Percentiles rank a stretch among this genome's conserved stretches.
These are phyloP conservation scores for Helenozyma rhizophorensis DNA, from an alignment of 805 yeast species.

Conservation along the genomic window DNA sequence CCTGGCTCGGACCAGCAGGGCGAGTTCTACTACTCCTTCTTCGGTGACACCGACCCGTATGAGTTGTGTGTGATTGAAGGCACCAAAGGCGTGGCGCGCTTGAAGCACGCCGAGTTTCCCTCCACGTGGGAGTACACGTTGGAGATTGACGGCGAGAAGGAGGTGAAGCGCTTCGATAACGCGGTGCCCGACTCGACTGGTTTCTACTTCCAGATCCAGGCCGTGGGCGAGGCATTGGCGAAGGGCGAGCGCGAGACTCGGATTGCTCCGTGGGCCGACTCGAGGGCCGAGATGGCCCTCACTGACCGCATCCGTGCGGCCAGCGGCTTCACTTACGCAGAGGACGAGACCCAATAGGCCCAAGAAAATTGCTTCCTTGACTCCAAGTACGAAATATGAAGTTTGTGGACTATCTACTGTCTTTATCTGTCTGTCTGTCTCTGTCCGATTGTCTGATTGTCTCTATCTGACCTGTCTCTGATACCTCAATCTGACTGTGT, in stretches of 20 bases:
- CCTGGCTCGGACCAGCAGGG: not conserved
- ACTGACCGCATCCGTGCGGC: too few relatives aligned
- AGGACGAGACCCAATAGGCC: too few relatives aligned
- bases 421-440: too few relatives aligned
- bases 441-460: too few relatives aligned
- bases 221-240: not conserved
- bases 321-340: too few relatives aligned
- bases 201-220: not conserved
- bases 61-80: not conserved
- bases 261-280: too few relatives aligned
- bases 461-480: too few relatives aligned
- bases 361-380: too few relatives aligned
- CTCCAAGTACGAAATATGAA: too few relatives aligned
- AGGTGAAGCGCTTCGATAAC: not conserved
- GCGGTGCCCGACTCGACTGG: not conserved
- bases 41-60: not conserved
- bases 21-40: not conserved
- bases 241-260: not conserved
- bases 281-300: too few relatives aligned
- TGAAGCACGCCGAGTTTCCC: not conserved
- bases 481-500: too few relatives aligned
- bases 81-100: constrained; percentile 1
- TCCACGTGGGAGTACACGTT: not conserved
- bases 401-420: too few relatives aligned
- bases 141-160: not conserved